Base-by-base conservation (phyloP, 164 flowering plant species). In the Macadamia integrifolia region DNA sequence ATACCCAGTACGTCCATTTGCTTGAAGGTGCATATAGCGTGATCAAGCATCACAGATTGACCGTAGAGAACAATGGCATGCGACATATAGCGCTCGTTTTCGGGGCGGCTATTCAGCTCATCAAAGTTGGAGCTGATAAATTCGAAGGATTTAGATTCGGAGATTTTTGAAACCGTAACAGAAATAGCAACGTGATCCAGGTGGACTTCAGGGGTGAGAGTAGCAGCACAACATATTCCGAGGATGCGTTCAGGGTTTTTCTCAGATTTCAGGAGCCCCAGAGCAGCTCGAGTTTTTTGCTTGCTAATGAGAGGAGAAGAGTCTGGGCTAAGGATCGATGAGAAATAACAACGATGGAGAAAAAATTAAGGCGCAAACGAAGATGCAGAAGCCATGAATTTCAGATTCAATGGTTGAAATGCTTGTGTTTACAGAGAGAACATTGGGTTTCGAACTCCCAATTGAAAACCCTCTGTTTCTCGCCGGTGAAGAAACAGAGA, bases 151-250 rank as follows among this genome's bases (percentile, higher is more conserved):
- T 83, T 75, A 10, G 77, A 62, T 1, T 74, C 65, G n/a, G 81
- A 55, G 72, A 90, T 92, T 62, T 79, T 80, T 71, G 81, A 66
- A 65, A 93, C 72, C 66, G 97, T 93, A 64, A 82, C 46, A 32
- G 95, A 82, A 78, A 84, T 85, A 17, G 84, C 80, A 69, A 87
- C 57, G 32, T 93, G 87, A 69, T 88, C 97, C 71, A 87, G 84
- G 62, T 85, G 92, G 53, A 69, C 61, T 1, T 78, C 87, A 0
- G 95, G 92, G 0, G 87, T 77, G 60, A 93, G 90, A 11, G 86
- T 69, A 9, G 98, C 92, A 28, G 92, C 90, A 10, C 86, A 85
- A 84, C 88, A 89, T 71, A 91, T 86, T 18, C 83, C 85, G 71
- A 88, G 72, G 78, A 93, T 84, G 49, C 77, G 80, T 23, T 83